Base-by-base conservation (phyloP, 2,329 filamentous ascomycete genomes). In the Colletotrichum musae region DNA sequence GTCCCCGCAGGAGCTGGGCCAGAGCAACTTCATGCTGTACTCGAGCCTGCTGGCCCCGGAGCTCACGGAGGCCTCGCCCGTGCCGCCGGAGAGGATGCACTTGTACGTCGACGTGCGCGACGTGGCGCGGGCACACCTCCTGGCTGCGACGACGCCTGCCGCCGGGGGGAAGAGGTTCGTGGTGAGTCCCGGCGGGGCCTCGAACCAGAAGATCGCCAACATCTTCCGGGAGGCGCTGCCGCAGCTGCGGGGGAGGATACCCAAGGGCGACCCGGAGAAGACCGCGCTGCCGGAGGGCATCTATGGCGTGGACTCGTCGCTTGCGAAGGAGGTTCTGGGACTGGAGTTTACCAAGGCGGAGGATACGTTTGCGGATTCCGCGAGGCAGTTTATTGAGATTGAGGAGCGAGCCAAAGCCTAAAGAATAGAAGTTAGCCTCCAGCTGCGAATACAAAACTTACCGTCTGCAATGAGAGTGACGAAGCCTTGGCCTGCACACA, bases 41-140 rank as follows among this genome's bases (percentile, higher is more conserved):
- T 13, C 50, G n/a, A n/a, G 13, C 36, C 41, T 70, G 56, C 47
- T 69, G 39, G 15, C 26, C 26, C 52, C 60, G 9, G 32, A n/a
- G 1, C 56, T 64, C 12, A 70, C 50, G 9, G 21, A 28, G n/a
- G 28, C 45, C 3, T 58, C 54, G 9, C 28, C 66, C 6, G 47
- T 77, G 5, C 73, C 72, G 18, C 61, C 72, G 0, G 66, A 66
- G 16, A 45, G 64, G 15, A 2, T 75, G 24, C 75, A 77, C 39
- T 60, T 76, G 13, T 75, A 75, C 57, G 72, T 77, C 50, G 75
- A 77, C 54, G 76, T 77, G 43, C 70, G 76, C 5, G 75, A 77
- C 59, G 26, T 73, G 1, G 76, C 76, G 24, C 70, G 67, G 15
- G 75, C 74, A 24, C 76, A 77, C 57, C 12, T 77, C 2, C 66